Evolutionary conservation across 192 early-diverging fungal species (phyloP).

Genomic region (Backusella westeae): DNA sequence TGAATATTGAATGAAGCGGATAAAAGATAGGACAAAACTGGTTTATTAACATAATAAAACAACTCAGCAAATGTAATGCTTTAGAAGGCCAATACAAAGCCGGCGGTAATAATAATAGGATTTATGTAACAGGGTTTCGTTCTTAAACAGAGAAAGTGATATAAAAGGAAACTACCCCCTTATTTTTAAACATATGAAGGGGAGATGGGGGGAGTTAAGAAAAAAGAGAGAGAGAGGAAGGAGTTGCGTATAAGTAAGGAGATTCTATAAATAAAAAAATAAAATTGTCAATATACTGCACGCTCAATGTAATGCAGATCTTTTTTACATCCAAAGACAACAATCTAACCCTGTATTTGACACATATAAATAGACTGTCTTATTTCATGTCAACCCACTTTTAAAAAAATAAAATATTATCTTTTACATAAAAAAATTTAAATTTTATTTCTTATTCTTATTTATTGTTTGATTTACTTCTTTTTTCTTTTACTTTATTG

Average conservation of each 20-base stretch:
- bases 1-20: neutral
- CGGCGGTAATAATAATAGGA: neutral
- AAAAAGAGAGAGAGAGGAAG: neutral
- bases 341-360: constrained; percentile 5
- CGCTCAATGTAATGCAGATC: constrained; percentile 8
- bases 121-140: neutral
- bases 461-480: neutral
- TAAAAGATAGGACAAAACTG: neutral
- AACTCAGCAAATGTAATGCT: neutral
- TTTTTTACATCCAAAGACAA: constrained; percentile 14
- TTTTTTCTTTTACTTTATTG: neutral
- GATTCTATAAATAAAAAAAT: neutral
- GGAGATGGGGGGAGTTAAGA: neutral
- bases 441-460: neutral
- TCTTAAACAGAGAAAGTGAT: neutral
- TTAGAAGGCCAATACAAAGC: no score
- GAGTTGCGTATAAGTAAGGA: neutral
- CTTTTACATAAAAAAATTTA: neutral
- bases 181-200: neutral
- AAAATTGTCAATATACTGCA: constrained; percentile 12
- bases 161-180: neutral
- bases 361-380: constrained; percentile 8
- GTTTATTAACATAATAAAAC: neutral
- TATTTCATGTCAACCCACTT: constrained; percentile 1
- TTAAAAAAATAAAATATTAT: neutral